A percentile compares a stretch with the other conserved stretches of the same genome.
Conservation (phyloP, 345 rosid species). For the Melaleuca quinquenervia region DNA sequence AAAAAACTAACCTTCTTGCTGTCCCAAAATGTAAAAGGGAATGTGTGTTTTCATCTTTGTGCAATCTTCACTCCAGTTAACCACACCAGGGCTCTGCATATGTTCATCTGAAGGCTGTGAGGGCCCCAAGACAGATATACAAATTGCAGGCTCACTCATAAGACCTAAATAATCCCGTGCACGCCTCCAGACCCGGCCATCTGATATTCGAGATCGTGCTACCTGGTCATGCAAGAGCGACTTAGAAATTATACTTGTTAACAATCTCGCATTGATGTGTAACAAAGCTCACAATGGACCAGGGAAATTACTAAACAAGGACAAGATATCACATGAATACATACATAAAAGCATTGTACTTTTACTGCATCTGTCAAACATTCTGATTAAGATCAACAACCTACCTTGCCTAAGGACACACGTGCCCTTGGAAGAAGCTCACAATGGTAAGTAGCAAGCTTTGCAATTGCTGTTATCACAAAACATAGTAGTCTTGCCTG, state of each 20-base stretch:
- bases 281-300: neutral
- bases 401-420: slow-evolving; percentile 92
- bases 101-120: slow-evolving; percentile 35
- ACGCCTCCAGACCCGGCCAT: slow-evolving; percentile 68
- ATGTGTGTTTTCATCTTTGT: slow-evolving; percentile 55
- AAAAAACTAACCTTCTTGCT: slow-evolving; percentile 54
- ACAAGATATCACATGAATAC: neutral
- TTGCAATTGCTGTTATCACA: slow-evolving; percentile 87
- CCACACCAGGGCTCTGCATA: slow-evolving; percentile 47
- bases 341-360: neutral
- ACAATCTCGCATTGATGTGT: neutral
- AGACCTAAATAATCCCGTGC: slow-evolving; percentile 86
- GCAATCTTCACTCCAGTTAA: slow-evolving; percentile 80
- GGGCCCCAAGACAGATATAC: slow-evolving; percentile 73
- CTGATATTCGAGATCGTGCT: slow-evolving; percentile 79
- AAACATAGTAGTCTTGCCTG: slow-evolving; percentile 91
- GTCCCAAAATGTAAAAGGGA: slow-evolving; percentile 81
- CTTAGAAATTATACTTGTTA: neutral
- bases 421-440: slow-evolving; percentile 89
- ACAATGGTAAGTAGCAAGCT: slow-evolving; percentile 78
- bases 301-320: neutral
- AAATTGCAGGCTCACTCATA: slow-evolving; percentile 74
- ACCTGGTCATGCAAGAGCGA: slow-evolving; percentile 29
- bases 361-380: neutral
- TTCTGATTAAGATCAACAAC: neutral